phyloP scores from a whole-genome alignment of 2,329 filamentous ascomycete species.

The Teratosphaeria nubilosa region DNA sequence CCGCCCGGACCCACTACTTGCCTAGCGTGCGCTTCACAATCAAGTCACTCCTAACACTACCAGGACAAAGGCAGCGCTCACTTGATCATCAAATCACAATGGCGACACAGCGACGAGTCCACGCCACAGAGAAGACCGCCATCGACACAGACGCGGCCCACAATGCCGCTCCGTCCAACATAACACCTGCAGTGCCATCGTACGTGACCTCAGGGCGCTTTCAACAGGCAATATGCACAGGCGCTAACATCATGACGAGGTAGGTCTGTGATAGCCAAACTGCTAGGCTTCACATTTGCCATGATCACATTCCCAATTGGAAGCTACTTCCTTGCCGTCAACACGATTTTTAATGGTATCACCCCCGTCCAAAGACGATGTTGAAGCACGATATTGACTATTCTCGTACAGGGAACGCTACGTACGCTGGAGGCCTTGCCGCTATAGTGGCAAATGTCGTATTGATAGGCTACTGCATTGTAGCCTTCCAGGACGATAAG shows the following conservation, averaged over 20 bases:
- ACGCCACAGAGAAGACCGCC: slow-evolving; percentile 55
- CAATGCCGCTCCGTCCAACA: slow-evolving; percentile 49
- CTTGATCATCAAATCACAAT: slow-evolving; percentile 37
- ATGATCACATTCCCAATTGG: slow-evolving; percentile 84
- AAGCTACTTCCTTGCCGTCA: slow-evolving; percentile 74
- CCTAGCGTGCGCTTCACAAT: not conserved
- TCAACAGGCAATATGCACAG: not conserved
- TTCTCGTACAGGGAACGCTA: slow-evolving; percentile 61
- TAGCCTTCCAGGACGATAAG: slow-evolving; percentile 81
- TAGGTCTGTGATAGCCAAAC: slow-evolving; percentile 78
- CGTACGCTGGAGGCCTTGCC: slow-evolving; percentile 73
- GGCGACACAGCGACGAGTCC: slow-evolving; percentile 60
- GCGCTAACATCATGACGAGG: not conserved
- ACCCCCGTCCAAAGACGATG: slow-evolving; percentile 2
- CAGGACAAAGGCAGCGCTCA: too few relatives aligned
- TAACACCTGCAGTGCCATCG: slow-evolving; percentile 73
- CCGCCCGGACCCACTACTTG: not conserved
- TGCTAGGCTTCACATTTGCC: slow-evolving; percentile 79
- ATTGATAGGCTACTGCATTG: slow-evolving; percentile 77
- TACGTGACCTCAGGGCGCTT: slow-evolving; percentile 37
- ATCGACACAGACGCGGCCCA: slow-evolving; percentile 35
- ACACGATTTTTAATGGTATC: slow-evolving; percentile 67
- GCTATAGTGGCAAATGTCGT: slow-evolving; percentile 88
- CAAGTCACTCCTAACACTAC: not conserved
- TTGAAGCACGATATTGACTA: not conserved